A percentile compares a stretch with the other conserved stretches of the same genome.
phyloP scores from a whole-genome alignment of 2,329 filamentous ascomycete genomes.

The Ophiostoma pallidulum region DNA sequence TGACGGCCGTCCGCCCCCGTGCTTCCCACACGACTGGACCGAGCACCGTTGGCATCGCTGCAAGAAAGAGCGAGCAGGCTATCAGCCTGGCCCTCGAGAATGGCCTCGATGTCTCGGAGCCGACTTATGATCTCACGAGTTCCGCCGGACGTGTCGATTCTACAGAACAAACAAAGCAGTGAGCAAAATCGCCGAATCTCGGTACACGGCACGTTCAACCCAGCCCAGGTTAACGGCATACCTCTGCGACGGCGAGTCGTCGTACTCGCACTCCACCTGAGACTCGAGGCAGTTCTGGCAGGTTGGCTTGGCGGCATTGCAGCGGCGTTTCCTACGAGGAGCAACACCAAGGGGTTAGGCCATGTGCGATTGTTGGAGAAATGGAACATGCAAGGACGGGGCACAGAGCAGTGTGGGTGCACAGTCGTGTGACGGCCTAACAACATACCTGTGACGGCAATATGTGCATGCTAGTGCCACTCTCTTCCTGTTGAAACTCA shows the following conservation, averaged over 20 bases:
- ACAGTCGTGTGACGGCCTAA: no score
- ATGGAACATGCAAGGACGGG: no score
- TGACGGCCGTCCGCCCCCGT: background rate
- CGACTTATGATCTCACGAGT: slow-evolving; percentile 22
- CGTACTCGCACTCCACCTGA: slow-evolving; percentile 22
- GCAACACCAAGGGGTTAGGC: background rate
- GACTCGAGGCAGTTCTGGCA: slow-evolving; percentile 21
- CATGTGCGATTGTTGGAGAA: no score
- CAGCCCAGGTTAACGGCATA: no score
- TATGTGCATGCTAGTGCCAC: slow-evolving; percentile 23
- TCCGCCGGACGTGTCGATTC: slow-evolving; percentile 23
- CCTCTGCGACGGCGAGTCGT: slow-evolving; percentile 18
- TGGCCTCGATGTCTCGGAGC: slow-evolving; percentile 21
- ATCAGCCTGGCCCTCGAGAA: slow-evolving; percentile 18
- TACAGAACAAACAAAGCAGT: no score
- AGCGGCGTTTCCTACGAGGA: slow-evolving; percentile 21
- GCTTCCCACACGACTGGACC: no score
- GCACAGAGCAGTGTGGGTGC: no score
- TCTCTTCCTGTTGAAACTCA: slow-evolving; percentile 23
- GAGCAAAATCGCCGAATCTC: no score
- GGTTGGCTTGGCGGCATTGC: slow-evolving; percentile 21
- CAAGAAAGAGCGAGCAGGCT: slow-evolving; percentile 15
- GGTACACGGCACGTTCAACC: no score
- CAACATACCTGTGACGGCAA: slow-evolving; percentile 21
- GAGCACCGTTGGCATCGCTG: background rate